A percentile compares a stretch with the other conserved stretches of the same genome.
These are phyloP conservation scores for Hypoxylon crocopeplum DNA, from an alignment of 495 filamentous ascomycete genomes.

Conservation along the genomic window DNA sequence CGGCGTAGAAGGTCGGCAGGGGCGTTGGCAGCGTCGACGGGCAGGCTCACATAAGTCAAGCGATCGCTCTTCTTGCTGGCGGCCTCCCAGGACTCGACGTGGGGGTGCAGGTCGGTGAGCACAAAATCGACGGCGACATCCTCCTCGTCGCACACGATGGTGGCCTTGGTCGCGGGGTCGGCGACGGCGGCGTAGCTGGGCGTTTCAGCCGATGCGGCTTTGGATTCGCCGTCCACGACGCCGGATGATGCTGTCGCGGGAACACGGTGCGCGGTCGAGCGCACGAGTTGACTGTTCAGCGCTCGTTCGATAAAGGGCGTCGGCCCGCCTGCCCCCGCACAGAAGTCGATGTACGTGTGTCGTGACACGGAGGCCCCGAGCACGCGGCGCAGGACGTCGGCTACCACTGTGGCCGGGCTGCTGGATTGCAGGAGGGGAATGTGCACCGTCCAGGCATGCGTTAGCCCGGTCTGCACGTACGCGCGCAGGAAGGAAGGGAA, in stretches of 20 bases:
- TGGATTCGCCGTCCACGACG: slow-evolving; percentile 35
- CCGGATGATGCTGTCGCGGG: slow-evolving; percentile 24
- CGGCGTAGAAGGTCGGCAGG: slow-evolving; percentile 51
- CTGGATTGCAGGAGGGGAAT: slow-evolving; percentile 53
- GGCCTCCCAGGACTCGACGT: slow-evolving; percentile 65
- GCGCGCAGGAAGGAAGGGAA: slow-evolving; percentile 59
- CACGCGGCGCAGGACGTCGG: slow-evolving; percentile 52
- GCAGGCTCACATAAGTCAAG: slow-evolving; percentile 60
- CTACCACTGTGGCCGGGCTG: slow-evolving; percentile 55
- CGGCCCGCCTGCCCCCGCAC: slow-evolving; percentile 74
- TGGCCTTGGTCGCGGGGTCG: slow-evolving; percentile 16
- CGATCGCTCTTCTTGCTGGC: slow-evolving; percentile 55
- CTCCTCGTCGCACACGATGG: slow-evolving; percentile 15
- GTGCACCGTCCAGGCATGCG: slow-evolving; percentile 55
- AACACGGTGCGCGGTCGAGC: slow-evolving; percentile 1
- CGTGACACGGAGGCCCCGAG: slow-evolving; percentile 49
- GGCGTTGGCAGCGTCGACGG: slow-evolving; percentile 68
- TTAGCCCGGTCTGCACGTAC: slow-evolving; percentile 60
- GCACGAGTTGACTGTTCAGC: slow-evolving; percentile 20
- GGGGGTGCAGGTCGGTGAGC: slow-evolving; percentile 73
- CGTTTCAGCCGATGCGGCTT: slow-evolving; percentile 26
- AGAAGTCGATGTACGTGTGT: slow-evolving; percentile 74
- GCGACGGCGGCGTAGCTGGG: slow-evolving; percentile 39
- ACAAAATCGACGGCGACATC: slow-evolving; percentile 60
- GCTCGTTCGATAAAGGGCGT: slow-evolving; percentile 65